phyloP scores from a whole-genome alignment of 257 asterid species.

The Cinchona pubescens region DNA sequence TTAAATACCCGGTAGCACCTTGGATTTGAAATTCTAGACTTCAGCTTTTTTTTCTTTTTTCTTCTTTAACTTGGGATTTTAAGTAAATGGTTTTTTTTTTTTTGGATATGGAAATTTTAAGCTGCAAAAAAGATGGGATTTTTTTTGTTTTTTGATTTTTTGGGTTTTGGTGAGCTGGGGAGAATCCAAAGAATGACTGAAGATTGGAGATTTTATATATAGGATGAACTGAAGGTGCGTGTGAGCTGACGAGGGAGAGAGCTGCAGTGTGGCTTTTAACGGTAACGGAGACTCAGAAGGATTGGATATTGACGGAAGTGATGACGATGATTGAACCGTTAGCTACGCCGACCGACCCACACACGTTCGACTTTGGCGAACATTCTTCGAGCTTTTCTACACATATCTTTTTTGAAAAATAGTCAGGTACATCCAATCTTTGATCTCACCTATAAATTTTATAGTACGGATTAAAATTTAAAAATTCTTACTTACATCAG shows the following conservation, averaged over 20 bases:
- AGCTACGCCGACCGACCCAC: constrained; percentile 23
- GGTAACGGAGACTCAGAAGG: constrained; percentile 20
- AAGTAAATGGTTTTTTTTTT: neutral
- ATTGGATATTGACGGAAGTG: constrained; percentile 25
- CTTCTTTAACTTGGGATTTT: neutral
- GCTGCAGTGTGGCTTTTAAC: constrained; percentile 9
- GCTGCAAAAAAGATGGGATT: neutral
- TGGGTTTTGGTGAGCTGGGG: constrained; percentile 2
- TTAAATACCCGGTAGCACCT: neutral
- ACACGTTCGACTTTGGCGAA: constrained; percentile 21
- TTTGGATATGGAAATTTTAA: neutral
- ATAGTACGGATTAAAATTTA: too few relatives aligned
- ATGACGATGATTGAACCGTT: constrained; percentile 24
- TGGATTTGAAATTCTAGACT: constrained; percentile 6
- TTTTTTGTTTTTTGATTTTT: too few relatives aligned
- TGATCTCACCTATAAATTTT: too few relatives aligned
- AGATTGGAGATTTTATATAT: constrained; percentile 14
- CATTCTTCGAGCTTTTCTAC: constrained; percentile 18
- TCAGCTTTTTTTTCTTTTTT: neutral
- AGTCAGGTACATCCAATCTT: too few relatives aligned
- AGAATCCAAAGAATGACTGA: constrained; percentile 5
- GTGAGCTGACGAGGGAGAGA: neutral
- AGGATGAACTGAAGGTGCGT: neutral
- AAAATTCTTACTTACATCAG: too few relatives aligned
- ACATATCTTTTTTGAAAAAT: neutral